Conservation (phyloP, 2,329 filamentous ascomycete species). For the Aspergillus amoenus region DNA sequence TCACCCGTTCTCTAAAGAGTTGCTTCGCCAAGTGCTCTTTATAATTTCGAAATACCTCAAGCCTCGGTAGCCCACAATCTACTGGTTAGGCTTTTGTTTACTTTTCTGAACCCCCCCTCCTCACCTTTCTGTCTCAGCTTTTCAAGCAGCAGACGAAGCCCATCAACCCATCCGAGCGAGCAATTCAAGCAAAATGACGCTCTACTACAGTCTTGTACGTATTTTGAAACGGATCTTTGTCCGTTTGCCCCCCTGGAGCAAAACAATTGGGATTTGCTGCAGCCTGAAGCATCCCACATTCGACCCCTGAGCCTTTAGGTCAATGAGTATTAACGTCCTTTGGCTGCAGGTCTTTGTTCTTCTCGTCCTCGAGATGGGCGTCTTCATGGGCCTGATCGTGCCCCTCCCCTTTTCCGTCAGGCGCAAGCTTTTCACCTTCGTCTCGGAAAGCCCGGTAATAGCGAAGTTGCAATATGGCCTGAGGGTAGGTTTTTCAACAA, state of each 20-base stretch:
- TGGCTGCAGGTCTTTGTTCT: conserved; percentile 48
- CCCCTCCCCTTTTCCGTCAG: conserved; percentile 85
- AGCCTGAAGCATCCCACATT: conserved; percentile 21
- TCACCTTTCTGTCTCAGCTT: conserved; percentile 5
- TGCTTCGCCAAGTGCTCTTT: no score
- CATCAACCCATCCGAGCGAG: background rate
- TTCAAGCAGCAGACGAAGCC: background rate
- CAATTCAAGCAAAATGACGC: conserved; percentile 56
- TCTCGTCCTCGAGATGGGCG: conserved; percentile 50
- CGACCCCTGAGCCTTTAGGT: conserved; percentile 3
- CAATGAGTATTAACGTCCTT: background rate
- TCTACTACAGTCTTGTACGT: conserved; percentile 68
- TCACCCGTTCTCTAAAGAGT: background rate
- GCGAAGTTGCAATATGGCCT: conserved; percentile 96
- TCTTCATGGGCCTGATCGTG: conserved; percentile 57
- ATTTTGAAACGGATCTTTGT: background rate
- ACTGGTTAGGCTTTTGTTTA: conserved; percentile 17
- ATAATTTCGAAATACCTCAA: background rate
- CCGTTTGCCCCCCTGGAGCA: background rate
- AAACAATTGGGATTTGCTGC: conserved; percentile 15
- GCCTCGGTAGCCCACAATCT: background rate
- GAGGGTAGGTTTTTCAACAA: conserved; percentile 59
- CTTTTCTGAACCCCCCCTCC: conserved; percentile 7
- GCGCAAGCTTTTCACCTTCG: conserved; percentile 90
- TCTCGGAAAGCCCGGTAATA: conserved; percentile 80